Evolutionary conservation across 176 grass and related monocot genomes (phyloP).

Genomic region (Oryza glumipatula): DNA sequence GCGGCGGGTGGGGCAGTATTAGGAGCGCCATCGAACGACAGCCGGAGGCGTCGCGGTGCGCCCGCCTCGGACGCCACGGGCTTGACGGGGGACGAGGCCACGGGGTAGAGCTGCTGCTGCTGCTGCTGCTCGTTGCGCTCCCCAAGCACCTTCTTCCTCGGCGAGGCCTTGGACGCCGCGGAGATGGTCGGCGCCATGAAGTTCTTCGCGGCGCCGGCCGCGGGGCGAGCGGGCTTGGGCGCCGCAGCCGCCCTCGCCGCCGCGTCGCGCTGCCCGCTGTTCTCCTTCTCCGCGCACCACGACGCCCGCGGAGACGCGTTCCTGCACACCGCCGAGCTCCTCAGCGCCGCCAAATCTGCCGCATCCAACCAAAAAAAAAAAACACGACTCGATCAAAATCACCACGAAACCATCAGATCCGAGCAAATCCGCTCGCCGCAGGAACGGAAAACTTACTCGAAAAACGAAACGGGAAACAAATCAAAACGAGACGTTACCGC

Average conservation of each 20-base stretch:
- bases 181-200: constrained; percentile 99
- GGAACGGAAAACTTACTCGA: background rate
- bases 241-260: background rate
- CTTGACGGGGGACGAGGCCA: constrained; percentile 14
- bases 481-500: background rate
- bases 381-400: background rate
- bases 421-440: background rate
- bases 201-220: constrained; percentile 44
- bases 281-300: constrained; percentile 61
- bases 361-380: background rate
- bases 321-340: constrained; percentile 39
- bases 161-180: constrained; percentile 75
- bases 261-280: constrained; percentile 52
- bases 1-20: background rate
- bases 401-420: background rate
- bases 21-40: constrained; percentile 37
- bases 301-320: constrained; percentile 32
- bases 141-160: constrained; percentile 62
- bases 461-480: background rate
- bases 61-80: constrained; percentile 13
- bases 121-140: constrained; percentile 62
- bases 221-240: constrained; percentile 33
- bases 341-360: constrained; percentile 55
- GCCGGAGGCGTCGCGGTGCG: constrained; percentile 21
- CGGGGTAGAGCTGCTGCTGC: constrained; percentile 26